Base-by-base conservation (phyloP, 2,329 filamentous ascomycete genomes). In the Domatiomyces catenatus region DNA sequence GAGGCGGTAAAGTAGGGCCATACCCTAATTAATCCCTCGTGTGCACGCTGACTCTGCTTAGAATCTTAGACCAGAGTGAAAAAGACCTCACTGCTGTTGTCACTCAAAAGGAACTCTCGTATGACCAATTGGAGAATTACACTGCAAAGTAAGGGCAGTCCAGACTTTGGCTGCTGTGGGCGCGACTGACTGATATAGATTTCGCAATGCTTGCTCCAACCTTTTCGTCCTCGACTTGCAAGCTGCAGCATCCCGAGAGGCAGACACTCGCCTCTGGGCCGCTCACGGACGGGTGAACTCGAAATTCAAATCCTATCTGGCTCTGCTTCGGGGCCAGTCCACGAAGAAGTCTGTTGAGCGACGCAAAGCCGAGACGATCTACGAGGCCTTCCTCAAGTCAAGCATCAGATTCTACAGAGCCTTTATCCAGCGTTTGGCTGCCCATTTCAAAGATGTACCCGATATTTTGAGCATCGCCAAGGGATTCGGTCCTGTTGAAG, bases 331-430 rank as follows among this genome's bases (percentile, higher is more conserved):
- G 48, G 69, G 75, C 58, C 71, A 71, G 51, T 65, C 66, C 42
- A 67, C 67, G 51, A 74, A 72, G 60, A 73, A 71, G 59, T 70
- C 73, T 50, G 77, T 81, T 45, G 75, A 79, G 66, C 80, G 79
- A 60, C 80, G 89, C 56, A 92, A 88, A 66, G 72, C 90, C 48
- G 83, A 86, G 64, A 89, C 85, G 67, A 75, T 82, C 56, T 96
- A 93, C 66, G 73, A 83, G 51, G 78, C 80, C 58, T 96, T 94
- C 65, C 79, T 96, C 59, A 93, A 90, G 67, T 83, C 82, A 46
- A 84, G 87, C 57, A 86, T 92, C 66, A 80, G 80, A 60, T 95
- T 94, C 66, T 96, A 96, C 72, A 80, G 84, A 61, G 81, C 80
- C 57, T 92, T 86, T 61, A 83, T 95, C 50, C 81, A 90, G 65